Base-by-base conservation (phyloP, 164 flowering plant species). In the Chimonanthus salicifolius region DNA sequence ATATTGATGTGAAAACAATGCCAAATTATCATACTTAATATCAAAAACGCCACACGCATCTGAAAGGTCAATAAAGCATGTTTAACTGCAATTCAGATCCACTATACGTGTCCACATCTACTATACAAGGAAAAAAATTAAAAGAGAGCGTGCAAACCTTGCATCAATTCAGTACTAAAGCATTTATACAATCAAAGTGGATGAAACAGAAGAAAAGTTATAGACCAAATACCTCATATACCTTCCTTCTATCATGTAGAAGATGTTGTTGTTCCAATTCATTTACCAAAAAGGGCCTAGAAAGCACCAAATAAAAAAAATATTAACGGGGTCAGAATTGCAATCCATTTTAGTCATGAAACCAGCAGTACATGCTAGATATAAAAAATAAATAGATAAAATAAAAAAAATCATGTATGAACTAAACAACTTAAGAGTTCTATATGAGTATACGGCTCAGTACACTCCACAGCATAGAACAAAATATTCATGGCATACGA, bases 171-270 rank as follows among this genome's bases (percentile, higher is more conserved):
- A 10, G 15, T 51, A 51, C 58, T 51, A 51, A 15, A 9, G 58
- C 58, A 51, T 51, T 51, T 51, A 15, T 9, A 54, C 16, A 54
- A 54, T 4, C 16, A 54, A 54, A n/a, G 16, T 13, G 60, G 10
- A 54, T 11, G 9, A 54, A 54, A 54, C 60, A 11, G 11, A 68
- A 48, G 50, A 50, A 70, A 64, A 15, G 58, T 51, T 66, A 68
- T 11, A n/a, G 18, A 62, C 6, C 16, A 46, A 65, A 66, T 78
- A 83, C 99, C 99, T 96, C 98, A 72, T 96, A 96, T 9, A 96
- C 99, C 85, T 96, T 94, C 83, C 98, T 87, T 77, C 99, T 83
- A 70, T 96, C 99, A 84, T 92, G 99, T 72, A 96, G 97, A 72
- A 96, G 99, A 81, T 88, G 87, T 72, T 96, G 99, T 64, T 79